Conservation (phyloP, 306 rosid genomes). For the Cajanus cajan region DNA sequence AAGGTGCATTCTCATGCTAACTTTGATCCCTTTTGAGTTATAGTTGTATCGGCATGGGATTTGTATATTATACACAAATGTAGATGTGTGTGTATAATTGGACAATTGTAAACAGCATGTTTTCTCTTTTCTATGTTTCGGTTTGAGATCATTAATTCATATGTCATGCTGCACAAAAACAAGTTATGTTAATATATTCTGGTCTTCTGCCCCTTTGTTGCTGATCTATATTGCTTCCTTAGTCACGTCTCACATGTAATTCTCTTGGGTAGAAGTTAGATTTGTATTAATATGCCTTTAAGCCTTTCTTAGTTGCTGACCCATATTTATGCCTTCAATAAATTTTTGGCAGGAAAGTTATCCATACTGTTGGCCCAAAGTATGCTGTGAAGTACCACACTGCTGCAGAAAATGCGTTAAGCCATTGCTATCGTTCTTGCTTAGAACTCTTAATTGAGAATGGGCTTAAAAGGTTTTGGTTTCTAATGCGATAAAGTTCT, state of each 20-base stretch:
- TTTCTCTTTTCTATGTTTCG: slow-evolving; percentile 16
- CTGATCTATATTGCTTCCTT: slow-evolving; percentile 15
- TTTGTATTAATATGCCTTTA: slow-evolving; percentile 15
- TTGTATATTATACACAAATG: slow-evolving; percentile 1
- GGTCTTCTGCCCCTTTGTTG: not conserved
- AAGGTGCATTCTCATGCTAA: slow-evolving; percentile 14
- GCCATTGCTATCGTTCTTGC: slow-evolving; percentile 98
- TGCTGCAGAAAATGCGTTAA: slow-evolving; percentile 97
- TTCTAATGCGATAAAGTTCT: slow-evolving; percentile 26
- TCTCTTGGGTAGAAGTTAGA: slow-evolving; percentile 21
- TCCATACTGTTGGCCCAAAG: slow-evolving; percentile 98
- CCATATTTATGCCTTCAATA: slow-evolving; percentile 23
- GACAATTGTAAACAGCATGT: not conserved
- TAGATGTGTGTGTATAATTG: slow-evolving; percentile 6
- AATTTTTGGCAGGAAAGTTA: slow-evolving; percentile 71
- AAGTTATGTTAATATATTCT: slow-evolving; percentile 11
- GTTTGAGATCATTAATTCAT: slow-evolving; percentile 10
- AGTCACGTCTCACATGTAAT: slow-evolving; percentile 11
- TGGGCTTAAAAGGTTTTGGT: slow-evolving; percentile 75
- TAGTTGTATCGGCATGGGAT: not conserved
- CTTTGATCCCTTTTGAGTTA: slow-evolving; percentile 2
- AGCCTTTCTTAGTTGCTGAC: too few species aligned
- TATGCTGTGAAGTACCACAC: slow-evolving; percentile 97
- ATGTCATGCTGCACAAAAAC: slow-evolving; percentile 14
- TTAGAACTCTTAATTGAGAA: slow-evolving; percentile 88